Conservation (phyloP, 768 basidiomycete genomes). For the Leccinum boreale region DNA sequence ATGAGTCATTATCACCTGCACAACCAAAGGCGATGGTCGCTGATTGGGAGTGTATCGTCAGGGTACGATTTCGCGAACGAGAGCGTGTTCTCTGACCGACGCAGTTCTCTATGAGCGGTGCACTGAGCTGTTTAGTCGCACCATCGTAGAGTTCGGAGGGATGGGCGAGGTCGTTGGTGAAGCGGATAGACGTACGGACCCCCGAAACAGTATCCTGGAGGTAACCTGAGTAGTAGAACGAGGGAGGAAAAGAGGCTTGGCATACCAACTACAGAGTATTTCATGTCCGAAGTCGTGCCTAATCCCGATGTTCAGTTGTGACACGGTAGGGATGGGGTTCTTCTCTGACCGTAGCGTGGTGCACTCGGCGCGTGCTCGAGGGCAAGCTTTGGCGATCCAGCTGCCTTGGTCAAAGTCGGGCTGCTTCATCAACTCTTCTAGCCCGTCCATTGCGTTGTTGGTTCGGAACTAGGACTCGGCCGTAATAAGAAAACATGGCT, state of each 20-base stretch:
- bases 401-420: slow-evolving; percentile 35
- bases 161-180: slow-evolving; percentile 50
- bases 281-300: slow-evolving; percentile 27
- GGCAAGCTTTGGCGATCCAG: slow-evolving; percentile 40
- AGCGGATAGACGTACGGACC: slow-evolving; percentile 47
- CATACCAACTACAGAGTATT: slow-evolving; percentile 46
- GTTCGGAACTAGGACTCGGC: no score
- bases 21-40: slow-evolving; percentile 54
- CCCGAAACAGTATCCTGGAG: slow-evolving; percentile 56
- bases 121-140: slow-evolving; percentile 33
- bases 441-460: slow-evolving; percentile 15
- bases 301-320: background rate
- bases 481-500: background rate
- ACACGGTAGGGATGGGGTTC: slow-evolving; percentile 2
- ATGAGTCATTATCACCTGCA: slow-evolving; percentile 38
- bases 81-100: slow-evolving; percentile 36
- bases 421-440: slow-evolving; percentile 39
- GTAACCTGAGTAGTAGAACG: background rate
- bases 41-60: slow-evolving; percentile 17
- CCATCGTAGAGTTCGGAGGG: slow-evolving; percentile 34
- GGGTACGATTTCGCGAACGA: background rate
- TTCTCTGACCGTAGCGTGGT: slow-evolving; percentile 42
- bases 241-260: background rate
- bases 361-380: slow-evolving; percentile 36
- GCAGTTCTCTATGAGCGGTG: slow-evolving; percentile 44